phyloP scores from a whole-genome alignment of 257 asterid species.

The Solanum tarapatanum region DNA sequence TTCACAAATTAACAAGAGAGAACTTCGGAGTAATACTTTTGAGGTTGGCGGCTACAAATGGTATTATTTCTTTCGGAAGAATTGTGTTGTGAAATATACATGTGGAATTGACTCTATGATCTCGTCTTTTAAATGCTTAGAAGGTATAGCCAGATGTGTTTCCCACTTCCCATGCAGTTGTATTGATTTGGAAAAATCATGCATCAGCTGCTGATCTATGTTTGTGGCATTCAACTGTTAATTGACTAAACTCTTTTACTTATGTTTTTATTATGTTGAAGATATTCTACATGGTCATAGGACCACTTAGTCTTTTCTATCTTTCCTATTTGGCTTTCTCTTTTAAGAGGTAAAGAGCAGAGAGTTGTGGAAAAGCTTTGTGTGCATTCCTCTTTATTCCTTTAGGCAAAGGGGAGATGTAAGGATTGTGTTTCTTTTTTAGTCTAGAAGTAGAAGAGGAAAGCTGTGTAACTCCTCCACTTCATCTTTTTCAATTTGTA shows the following conservation, averaged over 20 bases:
- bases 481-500: neutral
- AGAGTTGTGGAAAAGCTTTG: neutral
- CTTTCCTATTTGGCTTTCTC: neutral
- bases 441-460: neutral
- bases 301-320: neutral
- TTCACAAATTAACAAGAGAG: slow-evolving; percentile 42
- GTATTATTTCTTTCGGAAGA: slow-evolving; percentile 11
- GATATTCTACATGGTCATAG: neutral
- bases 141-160: neutral
- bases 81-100: neutral
- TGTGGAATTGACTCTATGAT: neutral
- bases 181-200: neutral
- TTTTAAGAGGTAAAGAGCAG: neutral
- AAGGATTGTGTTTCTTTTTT: neutral
- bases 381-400: neutral
- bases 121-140: neutral
- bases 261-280: neutral
- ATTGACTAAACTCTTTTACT: neutral
- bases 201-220: neutral
- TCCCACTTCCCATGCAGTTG: neutral
- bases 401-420: neutral
- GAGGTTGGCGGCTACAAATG: slow-evolving; percentile 42
- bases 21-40: slow-evolving; percentile 36
- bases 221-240: neutral
- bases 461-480: neutral